Evolutionary conservation across 148 eudicot genomes (phyloP).

Genomic region (Spergularia marina): DNA sequence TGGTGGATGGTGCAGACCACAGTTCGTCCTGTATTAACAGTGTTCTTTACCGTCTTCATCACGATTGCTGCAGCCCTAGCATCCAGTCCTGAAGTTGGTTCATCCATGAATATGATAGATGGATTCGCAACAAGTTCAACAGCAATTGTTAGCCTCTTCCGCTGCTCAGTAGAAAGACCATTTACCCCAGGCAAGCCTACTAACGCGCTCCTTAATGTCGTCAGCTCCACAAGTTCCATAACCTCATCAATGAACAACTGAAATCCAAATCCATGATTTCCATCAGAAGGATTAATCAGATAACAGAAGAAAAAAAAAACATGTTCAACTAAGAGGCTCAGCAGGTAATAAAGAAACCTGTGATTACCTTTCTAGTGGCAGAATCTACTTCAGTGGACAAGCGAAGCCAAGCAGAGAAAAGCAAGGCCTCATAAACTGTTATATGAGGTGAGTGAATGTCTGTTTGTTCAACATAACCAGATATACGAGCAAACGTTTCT

Average conservation of each 20-base stretch:
- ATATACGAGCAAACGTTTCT: conserved; percentile 34
- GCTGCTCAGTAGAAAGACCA: conserved; percentile 38
- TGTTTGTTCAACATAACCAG: conserved; percentile 37
- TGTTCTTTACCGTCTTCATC: conserved; percentile 37
- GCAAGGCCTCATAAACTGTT: conserved; percentile 26
- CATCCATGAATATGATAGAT: conserved; percentile 43
- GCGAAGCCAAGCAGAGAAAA: conserved; percentile 30
- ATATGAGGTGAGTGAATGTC: conserved; percentile 27
- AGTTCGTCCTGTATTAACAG: conserved; percentile 37
- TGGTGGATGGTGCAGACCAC: conserved; percentile 42
- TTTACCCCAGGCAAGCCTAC: conserved; percentile 34
- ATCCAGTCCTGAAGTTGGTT: conserved; percentile 43
- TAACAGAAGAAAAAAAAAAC: not conserved
- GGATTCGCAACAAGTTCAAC: conserved; percentile 44
- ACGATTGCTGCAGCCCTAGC: conserved; percentile 46
- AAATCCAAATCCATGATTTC: not conserved
- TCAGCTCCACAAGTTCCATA: conserved; percentile 39
- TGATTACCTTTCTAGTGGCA: not conserved
- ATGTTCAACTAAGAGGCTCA: not conserved
- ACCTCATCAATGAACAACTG: conserved; percentile 21
- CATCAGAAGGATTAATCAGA: conserved; percentile 15
- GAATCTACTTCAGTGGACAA: conserved; percentile 9
- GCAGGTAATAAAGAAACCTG: too few relatives aligned
- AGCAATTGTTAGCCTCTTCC: conserved; percentile 41
- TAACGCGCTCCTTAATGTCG: conserved; percentile 31